Evolutionary conservation across 1,139 yeast genomes (phyloP).

Genomic region (Debaryomyces nepalensis): DNA sequence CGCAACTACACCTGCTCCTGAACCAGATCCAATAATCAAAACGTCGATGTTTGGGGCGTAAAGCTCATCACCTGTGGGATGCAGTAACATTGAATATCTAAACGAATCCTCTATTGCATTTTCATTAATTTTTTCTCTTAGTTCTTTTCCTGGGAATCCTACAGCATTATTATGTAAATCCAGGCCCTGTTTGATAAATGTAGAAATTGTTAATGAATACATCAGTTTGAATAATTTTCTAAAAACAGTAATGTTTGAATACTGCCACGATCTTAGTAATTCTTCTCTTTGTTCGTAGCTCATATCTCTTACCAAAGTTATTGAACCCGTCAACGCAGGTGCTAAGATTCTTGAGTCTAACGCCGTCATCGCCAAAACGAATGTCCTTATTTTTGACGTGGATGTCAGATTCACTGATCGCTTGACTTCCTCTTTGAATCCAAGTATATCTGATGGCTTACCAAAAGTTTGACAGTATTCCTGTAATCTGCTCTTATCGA

Average conservation of each 20-base stretch:
- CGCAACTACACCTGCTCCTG: conserved; percentile 64
- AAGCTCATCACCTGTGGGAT: conserved; percentile 40
- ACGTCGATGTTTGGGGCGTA: conserved; percentile 47
- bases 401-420: conserved; percentile 23
- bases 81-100: conserved; percentile 36
- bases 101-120: conserved; percentile 31
- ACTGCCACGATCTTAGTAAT: conserved; percentile 42
- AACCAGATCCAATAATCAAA: conserved; percentile 60
- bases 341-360: conserved; percentile 41
- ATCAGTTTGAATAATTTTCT: conserved; percentile 37
- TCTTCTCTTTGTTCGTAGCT: conserved; percentile 31
- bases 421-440: conserved; percentile 27
- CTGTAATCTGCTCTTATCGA: conserved; percentile 36
- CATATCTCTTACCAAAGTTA: conserved; percentile 46
- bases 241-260: conserved; percentile 36
- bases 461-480: conserved; percentile 35
- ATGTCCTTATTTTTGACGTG: conserved; percentile 24
- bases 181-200: conserved; percentile 32
- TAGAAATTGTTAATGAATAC: conserved; percentile 27
- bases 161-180: conserved; percentile 41
- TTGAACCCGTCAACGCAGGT: conserved; percentile 40
- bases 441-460: conserved; percentile 39
- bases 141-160: conserved; percentile 41
- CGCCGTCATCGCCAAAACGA: conserved; percentile 30
- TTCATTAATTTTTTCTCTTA: conserved; percentile 35